A percentile compares a stretch with the other conserved stretches of the same genome.
These are phyloP conservation scores for Micromonas commoda DNA, from an alignment of 139 green algal genomes.

Conservation along the genomic window DNA sequence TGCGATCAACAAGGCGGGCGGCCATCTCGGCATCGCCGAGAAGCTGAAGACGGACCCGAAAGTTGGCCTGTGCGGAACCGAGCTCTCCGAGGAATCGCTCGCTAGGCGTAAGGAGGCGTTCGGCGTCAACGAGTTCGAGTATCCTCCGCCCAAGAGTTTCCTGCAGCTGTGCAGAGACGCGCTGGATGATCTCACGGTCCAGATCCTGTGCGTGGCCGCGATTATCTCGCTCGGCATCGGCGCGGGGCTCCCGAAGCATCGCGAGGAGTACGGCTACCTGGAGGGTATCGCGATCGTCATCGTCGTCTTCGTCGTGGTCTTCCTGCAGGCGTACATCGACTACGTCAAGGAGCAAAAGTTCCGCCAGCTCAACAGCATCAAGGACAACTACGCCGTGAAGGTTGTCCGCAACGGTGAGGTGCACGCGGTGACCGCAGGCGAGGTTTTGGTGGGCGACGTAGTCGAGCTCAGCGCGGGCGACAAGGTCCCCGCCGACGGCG, in stretches of 20 bases:
- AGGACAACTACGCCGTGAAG: constrained; percentile 23
- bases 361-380: constrained; percentile 12
- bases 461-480: constrained; percentile 84
- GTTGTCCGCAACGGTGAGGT: neutral
- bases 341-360: constrained; percentile 22
- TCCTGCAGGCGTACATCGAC: constrained; percentile 22
- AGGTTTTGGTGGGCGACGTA: constrained; percentile 78
- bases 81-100: neutral
- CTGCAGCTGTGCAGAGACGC: constrained; percentile 8
- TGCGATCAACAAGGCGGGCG: neutral
- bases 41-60: neutral
- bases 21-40: neutral
- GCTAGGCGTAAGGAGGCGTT: neutral
- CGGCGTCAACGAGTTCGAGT: constrained; percentile 24
- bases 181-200: constrained; percentile 20
- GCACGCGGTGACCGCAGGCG: neutral
- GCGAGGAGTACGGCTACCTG: constrained; percentile 11
- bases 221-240: neutral
- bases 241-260: neutral
- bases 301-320: constrained; percentile 19
- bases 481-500: constrained; percentile 64
- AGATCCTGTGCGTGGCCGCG: neutral
- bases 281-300: constrained; percentile 21
- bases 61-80: neutral
- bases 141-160: constrained; percentile 11